Conservation (phyloP, 2,329 filamentous ascomycete genomes). For the Byssochlamys sp. region DNA sequence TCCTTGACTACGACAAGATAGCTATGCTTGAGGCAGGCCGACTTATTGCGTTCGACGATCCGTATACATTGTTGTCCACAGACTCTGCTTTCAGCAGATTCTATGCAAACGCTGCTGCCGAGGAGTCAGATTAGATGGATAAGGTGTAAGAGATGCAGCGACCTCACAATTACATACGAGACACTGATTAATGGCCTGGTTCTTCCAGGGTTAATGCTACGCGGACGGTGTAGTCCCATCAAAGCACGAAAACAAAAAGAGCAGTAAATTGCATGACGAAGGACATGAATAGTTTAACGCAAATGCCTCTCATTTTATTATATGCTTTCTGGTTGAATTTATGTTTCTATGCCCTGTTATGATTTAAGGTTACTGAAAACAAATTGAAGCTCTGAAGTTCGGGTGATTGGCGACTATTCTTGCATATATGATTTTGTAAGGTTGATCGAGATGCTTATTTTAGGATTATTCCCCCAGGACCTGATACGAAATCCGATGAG, state of each 20-base stretch:
- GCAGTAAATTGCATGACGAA: neutral
- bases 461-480: neutral
- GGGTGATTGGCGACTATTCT: neutral
- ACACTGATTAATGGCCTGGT: neutral
- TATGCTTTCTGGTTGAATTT: neutral
- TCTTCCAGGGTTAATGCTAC: neutral
- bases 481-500: neutral
- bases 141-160: neutral
- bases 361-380: neutral
- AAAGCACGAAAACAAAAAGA: neutral
- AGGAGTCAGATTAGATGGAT: neutral
- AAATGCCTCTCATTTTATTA: neutral
- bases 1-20: conserved; percentile 32
- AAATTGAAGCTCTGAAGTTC: neutral
- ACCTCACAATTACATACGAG: too few species aligned
- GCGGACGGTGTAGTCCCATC: neutral
- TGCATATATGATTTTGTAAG: neutral
- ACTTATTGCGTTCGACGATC: conserved; percentile 27
- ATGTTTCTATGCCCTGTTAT: neutral
- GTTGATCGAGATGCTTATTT: neutral
- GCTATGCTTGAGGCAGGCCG: conserved; percentile 27
- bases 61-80: conserved; percentile 26
- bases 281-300: neutral
- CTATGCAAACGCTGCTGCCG: conserved; percentile 10
- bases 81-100: conserved; percentile 29